phyloP scores from a whole-genome alignment of 1,139 yeast species.

The Taphrina confusa region DNA sequence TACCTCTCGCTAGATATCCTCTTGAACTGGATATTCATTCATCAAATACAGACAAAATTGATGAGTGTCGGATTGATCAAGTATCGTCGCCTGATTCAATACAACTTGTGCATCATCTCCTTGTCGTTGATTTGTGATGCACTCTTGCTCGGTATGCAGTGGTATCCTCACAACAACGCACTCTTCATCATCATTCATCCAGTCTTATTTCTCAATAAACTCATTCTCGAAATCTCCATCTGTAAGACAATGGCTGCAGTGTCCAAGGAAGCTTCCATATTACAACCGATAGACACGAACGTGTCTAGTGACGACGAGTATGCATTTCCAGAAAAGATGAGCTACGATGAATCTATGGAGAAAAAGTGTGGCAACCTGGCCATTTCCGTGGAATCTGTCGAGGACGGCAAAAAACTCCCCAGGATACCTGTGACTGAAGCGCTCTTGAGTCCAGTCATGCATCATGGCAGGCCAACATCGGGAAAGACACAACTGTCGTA shows the following conservation, averaged over 20 bases:
- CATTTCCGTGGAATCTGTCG: background rate
- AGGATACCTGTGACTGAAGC: background rate
- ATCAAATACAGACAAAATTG: constrained; percentile 5
- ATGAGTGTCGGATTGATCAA: constrained; percentile 12
- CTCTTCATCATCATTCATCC: constrained; percentile 26
- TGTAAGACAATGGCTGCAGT: constrained; percentile 19
- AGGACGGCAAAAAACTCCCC: background rate
- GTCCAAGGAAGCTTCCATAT: constrained; percentile 5
- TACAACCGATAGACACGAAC: background rate
- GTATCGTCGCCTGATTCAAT: constrained; percentile 17
- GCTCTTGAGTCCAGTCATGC: constrained; percentile 1
- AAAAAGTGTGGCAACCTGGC: no score
- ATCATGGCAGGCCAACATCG: background rate
- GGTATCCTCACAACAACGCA: constrained; percentile 15
- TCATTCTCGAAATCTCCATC: constrained; percentile 20
- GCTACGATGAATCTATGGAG: no score
- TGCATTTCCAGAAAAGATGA: background rate
- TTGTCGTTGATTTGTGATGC: constrained; percentile 11
- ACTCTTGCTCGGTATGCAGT: constrained; percentile 10
- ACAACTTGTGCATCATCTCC: constrained; percentile 5
- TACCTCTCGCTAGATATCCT: constrained; percentile 7
- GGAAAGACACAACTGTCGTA: background rate
- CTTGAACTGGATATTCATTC: background rate
- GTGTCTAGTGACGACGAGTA: background rate
- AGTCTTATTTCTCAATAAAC: constrained; percentile 17